Conservation (phyloP, 495 filamentous ascomycete species). For the Lichenothelia convexa region DNA sequence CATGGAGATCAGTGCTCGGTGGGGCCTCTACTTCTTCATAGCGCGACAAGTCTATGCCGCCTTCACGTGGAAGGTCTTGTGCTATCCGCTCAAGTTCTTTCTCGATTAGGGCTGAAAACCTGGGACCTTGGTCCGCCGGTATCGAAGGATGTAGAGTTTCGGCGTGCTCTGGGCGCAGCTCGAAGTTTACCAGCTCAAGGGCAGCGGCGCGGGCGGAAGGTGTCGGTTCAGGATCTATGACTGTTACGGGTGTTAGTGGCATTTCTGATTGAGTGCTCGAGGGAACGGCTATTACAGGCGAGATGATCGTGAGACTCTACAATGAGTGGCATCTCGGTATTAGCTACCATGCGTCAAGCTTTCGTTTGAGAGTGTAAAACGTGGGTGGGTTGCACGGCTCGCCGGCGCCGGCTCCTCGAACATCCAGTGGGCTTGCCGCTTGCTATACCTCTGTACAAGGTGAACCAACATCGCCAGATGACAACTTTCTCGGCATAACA, state of each 20-base stretch:
- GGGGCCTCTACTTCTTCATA: constrained; percentile 49
- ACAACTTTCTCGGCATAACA: too few relatives aligned
- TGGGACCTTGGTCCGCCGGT: constrained; percentile 16
- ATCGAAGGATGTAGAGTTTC: constrained; percentile 13
- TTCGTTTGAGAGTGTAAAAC: too few relatives aligned
- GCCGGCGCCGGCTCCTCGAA: too few relatives aligned
- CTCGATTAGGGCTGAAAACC: constrained; percentile 42
- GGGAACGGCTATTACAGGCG: too few relatives aligned
- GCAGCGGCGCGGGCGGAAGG: constrained; percentile 7
- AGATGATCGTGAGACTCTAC: too few relatives aligned
- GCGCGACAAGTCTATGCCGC: constrained; percentile 58
- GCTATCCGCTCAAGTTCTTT: constrained; percentile 43
- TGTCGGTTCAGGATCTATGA: constrained; percentile 8
- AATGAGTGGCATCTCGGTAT: too few relatives aligned
- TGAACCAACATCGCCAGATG: too few relatives aligned
- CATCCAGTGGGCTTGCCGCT: too few relatives aligned
- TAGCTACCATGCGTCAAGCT: too few relatives aligned
- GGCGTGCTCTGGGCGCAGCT: constrained; percentile 4
- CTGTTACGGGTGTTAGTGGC: constrained; percentile 7
- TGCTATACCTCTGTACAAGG: too few relatives aligned
- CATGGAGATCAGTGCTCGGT: too few relatives aligned
- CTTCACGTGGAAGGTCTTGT: constrained; percentile 25
- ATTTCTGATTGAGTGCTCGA: constrained; percentile 4
- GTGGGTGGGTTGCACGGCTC: too few relatives aligned
- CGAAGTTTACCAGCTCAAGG: constrained; percentile 10